Base-by-base conservation (phyloP, 2,329 filamentous ascomycete genomes). In the Claviceps capensis region DNA sequence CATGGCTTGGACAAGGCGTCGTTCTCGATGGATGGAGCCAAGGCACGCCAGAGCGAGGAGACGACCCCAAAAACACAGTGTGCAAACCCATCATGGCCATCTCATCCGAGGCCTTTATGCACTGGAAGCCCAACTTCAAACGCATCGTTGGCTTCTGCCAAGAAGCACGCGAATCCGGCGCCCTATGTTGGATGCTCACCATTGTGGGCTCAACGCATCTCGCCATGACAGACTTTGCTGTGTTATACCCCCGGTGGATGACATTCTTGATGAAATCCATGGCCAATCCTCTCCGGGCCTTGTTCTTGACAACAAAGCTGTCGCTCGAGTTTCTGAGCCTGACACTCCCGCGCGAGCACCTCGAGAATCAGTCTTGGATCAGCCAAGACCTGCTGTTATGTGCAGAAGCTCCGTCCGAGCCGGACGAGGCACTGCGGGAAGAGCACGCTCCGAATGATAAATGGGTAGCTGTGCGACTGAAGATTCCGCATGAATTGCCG, bases 61-160 rank as follows among this genome's bases (percentile, higher is more conserved):
- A 75, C 34, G 67, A 71, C 17, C 65, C 69, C 1, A 59, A 69
- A 4, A 68, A 75, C 52, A 68, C 70, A 16, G 64, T 74, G 5
- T 67, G 69, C 40, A 71, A 74, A 13, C 82, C 82, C 5, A 60
- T 85, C 7, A 69, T 86, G 5, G 77, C 76, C 3, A 79, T 86
- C 60, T 83, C 82, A 48, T 79, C 75, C 5, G 82, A 86, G 63
- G 82, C 80, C 0, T 85, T 85, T 66, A 83, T 83, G 71, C 82
- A 85, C 64, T 85, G 82, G 82, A 72, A 76, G 22, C 69, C 73
- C 2, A 86, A 85, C 55, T 83, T 82, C 59, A 67, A 78, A 42
- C 71, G 75, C 38, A 72, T 84, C 9, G 70, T 75, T 55, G 67
- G 70, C 0, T 67, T 85, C 16, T 77, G 79, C 61, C 66, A 73